Evolutionary conservation across 1,284 basidiomycete species (phyloP).

Genomic region (Cutaneotrichosporon dermatis): DNA sequence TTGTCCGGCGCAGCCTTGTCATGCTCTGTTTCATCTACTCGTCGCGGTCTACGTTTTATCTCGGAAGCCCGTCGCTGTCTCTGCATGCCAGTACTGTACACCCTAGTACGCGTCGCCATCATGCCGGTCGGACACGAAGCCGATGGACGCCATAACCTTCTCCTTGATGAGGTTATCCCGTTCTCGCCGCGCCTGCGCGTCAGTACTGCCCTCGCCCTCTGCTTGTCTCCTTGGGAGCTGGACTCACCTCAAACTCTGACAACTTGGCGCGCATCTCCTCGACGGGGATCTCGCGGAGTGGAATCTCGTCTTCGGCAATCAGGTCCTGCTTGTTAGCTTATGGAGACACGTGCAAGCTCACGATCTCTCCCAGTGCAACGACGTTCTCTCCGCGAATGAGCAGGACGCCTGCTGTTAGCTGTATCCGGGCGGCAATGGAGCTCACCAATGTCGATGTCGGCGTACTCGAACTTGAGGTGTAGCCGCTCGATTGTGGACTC

Average conservation of each 20-base stretch:
- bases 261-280: constrained; percentile 64
- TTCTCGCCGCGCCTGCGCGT: constrained; percentile 40
- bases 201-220: not conserved
- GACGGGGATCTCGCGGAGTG: constrained; percentile 69
- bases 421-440: not conserved
- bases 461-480: constrained; percentile 42
- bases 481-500: constrained; percentile 67
- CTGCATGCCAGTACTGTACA: not conserved
- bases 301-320: constrained; percentile 83
- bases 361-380: constrained; percentile 92
- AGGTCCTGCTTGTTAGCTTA: constrained; percentile 62
- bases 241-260: constrained; percentile 56
- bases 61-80: not conserved
- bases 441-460: constrained; percentile 42
- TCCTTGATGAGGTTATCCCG: constrained; percentile 40
- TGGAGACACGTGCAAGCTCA: constrained; percentile 50
- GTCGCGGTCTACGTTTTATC: too few relatives aligned
- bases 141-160: constrained; percentile 39
- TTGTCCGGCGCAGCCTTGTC: too few relatives aligned
- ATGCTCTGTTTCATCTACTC: too few relatives aligned
- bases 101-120: constrained; percentile 49
- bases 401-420: constrained; percentile 62
- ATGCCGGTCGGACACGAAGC: constrained; percentile 46
- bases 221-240: too few relatives aligned
- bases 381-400: constrained; percentile 98